Evolutionary conservation across 2,329 filamentous ascomycete genomes (phyloP).

Genomic region (Microdochium trichocladiopsis): DNA sequence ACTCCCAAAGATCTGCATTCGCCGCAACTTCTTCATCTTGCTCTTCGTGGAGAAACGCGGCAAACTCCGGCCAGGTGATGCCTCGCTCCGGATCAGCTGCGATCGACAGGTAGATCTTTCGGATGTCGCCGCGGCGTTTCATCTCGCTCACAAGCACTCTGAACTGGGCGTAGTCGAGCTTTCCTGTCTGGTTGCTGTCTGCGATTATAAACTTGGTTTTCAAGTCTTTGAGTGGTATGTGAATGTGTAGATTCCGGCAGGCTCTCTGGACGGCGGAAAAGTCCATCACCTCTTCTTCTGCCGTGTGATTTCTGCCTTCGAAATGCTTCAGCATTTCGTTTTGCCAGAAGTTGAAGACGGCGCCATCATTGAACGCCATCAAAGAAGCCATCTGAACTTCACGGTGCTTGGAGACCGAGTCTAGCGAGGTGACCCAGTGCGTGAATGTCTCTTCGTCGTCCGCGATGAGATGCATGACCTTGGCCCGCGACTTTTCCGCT

Average conservation of each 20-base stretch:
- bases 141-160: slow-evolving; percentile 75
- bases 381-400: slow-evolving; percentile 87
- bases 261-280: slow-evolving; percentile 73
- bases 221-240: slow-evolving; percentile 71
- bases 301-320: slow-evolving; percentile 38
- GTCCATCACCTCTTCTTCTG: slow-evolving; percentile 65
- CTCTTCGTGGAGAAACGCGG: slow-evolving; percentile 63
- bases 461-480: slow-evolving; percentile 83
- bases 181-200: slow-evolving; percentile 56
- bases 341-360: slow-evolving; percentile 78
- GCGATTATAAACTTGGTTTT: slow-evolving; percentile 67
- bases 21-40: slow-evolving; percentile 72
- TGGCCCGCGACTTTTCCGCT: slow-evolving; percentile 72
- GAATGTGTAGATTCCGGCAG: slow-evolving; percentile 87
- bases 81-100: slow-evolving; percentile 53
- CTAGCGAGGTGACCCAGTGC: slow-evolving; percentile 78
- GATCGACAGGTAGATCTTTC: slow-evolving; percentile 60
- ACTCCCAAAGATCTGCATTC: slow-evolving; percentile 61
- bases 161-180: slow-evolving; percentile 74
- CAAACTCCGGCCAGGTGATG: slow-evolving; percentile 67
- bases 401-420: slow-evolving; percentile 76
- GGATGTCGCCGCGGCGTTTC: slow-evolving; percentile 78
- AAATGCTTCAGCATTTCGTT: slow-evolving; percentile 71
- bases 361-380: slow-evolving; percentile 76
- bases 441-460: slow-evolving; percentile 64